Evolutionary conservation across 73 alveolate species (phyloP), one percentile per base, ranked within the genome.

Genomic region (Symbiodinium natans): DNA sequence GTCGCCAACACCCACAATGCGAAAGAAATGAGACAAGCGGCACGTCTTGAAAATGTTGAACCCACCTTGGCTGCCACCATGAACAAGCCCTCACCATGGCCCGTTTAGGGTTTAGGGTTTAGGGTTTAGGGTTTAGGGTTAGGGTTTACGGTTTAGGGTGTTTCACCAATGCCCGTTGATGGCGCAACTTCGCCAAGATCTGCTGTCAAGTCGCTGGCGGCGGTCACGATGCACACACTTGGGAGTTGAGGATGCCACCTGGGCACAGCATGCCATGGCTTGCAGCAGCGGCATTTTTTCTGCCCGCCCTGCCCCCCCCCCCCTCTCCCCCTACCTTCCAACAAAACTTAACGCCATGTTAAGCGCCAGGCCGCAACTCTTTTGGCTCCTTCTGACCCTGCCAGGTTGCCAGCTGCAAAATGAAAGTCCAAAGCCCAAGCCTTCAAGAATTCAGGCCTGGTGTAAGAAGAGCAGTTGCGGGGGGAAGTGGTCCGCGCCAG

Each of bases 391-490:
- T 99, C 95, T 99, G 99, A 23, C 99, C 99, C 99, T 86, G 94
- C 68, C 0, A 29, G 41, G 1, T 39, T 27, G n/a, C 41, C 41
- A 27, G 33, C 34, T 5, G 38, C n/a, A 13, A 0, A 41, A 83
- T 13, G 40, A 80, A 13, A 80, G 25, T 11, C 6, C 29, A 80
- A 36, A 36, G 36, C 59, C 19, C 46, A 19, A 36, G 41, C 4
- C 5, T 39, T 36, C 88, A 80, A 1, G 31, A 36, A 3, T 36
- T 7, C 34, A 80, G 39, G 15, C 95, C 95, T 99, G 99, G 89
- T 99, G 99, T 54, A 99, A 92, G 99, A 99, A 99, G 99, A 99
- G 99, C 84, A 99, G 99, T 99, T 99, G 99, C 48, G 99, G 99
- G 25, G 99, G 99, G 73, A 99, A 99, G 86, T 99, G 99, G 52